Conservation (phyloP, 768 basidiomycete genomes). For the Lentinula edodes region DNA sequence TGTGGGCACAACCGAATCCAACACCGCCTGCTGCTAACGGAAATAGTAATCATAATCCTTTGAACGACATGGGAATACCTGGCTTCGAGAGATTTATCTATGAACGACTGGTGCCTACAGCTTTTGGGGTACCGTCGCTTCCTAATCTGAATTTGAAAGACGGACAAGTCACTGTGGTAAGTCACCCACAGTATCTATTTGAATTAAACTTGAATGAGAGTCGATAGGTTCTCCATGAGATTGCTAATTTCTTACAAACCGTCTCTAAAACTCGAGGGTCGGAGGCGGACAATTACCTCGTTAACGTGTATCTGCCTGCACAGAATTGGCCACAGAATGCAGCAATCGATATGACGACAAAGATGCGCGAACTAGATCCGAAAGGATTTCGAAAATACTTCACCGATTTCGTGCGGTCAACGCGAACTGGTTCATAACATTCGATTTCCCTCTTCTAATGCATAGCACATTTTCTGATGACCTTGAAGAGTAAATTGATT, state of each 20-base stretch:
- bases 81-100: slow-evolving; percentile 94
- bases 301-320: slow-evolving; percentile 76
- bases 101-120: slow-evolving; percentile 73
- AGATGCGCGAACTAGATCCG: slow-evolving; percentile 67
- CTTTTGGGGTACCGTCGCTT: slow-evolving; percentile 75
- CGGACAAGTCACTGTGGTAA: slow-evolving; percentile 77
- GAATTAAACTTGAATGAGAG: background rate
- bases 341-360: slow-evolving; percentile 71
- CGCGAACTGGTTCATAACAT: slow-evolving; percentile 51
- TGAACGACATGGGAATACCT: slow-evolving; percentile 43
- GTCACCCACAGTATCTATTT: slow-evolving; percentile 20
- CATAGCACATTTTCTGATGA: background rate
- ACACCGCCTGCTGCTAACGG: slow-evolving; percentile 28
- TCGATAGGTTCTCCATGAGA: slow-evolving; percentile 79
- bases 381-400: slow-evolving; percentile 85
- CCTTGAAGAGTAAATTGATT: background rate
- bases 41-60: slow-evolving; percentile 14
- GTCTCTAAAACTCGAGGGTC: slow-evolving; percentile 71
- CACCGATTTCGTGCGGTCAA: slow-evolving; percentile 74
- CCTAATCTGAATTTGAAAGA: slow-evolving; percentile 86
- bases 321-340: slow-evolving; percentile 81
- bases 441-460: background rate
- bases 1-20: slow-evolving; percentile 58
- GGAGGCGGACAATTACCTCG: slow-evolving; percentile 81
- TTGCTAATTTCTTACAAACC: slow-evolving; percentile 77